Conservation (phyloP, 805 yeast genomes). For the Suhomyces sp. region DNA sequence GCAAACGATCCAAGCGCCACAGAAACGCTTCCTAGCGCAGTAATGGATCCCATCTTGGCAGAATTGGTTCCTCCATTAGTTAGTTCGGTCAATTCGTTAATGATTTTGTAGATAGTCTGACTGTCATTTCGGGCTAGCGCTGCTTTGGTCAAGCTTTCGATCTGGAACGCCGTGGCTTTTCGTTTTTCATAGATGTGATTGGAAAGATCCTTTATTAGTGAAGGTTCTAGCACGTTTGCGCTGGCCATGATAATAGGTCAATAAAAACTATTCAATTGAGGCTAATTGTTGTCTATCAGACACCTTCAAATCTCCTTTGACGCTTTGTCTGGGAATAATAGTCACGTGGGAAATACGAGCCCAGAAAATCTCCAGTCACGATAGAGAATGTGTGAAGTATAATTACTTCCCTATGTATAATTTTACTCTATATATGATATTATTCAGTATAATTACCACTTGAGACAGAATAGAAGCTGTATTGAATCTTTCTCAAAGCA, state of each 20-base stretch:
- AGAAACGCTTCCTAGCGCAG: conserved; percentile 93
- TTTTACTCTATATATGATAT: too few relatives aligned
- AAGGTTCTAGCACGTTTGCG: conserved; percentile 29
- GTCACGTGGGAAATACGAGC: too few relatives aligned
- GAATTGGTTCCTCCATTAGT: conserved; percentile 70
- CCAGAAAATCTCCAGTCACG: too few relatives aligned
- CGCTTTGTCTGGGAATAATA: too few relatives aligned
- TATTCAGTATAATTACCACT: too few relatives aligned
- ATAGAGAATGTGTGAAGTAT: too few relatives aligned
- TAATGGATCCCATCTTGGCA: conserved; percentile 86
- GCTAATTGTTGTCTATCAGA: too few relatives aligned
- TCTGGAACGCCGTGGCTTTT: conserved; percentile 53
- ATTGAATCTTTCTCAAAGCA: too few relatives aligned
- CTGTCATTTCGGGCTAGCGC: conserved; percentile 59
- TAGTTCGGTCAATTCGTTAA: conserved; percentile 77
- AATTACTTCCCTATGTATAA: too few relatives aligned
- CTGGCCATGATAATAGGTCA: conserved; percentile 1
- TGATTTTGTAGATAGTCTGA: conserved; percentile 57
- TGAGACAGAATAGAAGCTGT: too few relatives aligned
- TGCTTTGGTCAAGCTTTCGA: conserved; percentile 74
- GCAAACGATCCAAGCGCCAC: conserved; percentile 86
- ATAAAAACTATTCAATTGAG: too few relatives aligned
- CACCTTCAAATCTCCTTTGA: too few relatives aligned
- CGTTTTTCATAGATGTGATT: conserved; percentile 46
- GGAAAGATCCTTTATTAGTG: conserved; percentile 41